These are phyloP conservation scores for Omphalotus guepiniiformis DNA, from an alignment of 768 basidiomycete species.

Conservation along the genomic window DNA sequence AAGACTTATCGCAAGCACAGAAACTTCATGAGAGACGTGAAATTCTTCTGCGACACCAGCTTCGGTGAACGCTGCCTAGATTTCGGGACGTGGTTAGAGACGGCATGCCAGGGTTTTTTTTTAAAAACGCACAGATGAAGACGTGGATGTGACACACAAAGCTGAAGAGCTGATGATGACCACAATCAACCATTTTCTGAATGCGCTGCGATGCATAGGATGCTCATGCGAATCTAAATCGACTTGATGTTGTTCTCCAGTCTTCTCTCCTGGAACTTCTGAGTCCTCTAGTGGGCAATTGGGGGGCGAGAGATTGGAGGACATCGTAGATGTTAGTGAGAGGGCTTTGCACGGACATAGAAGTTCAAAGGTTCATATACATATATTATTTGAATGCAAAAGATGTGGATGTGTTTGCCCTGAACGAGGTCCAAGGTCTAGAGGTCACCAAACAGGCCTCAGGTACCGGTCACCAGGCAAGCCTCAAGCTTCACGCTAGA, in stretches of 20 bases:
- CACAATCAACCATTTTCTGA: slow-evolving; percentile 47
- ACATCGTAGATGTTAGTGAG: too few relatives aligned
- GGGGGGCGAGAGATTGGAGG: too few relatives aligned
- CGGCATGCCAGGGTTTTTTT: not conserved
- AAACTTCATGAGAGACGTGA: slow-evolving; percentile 39
- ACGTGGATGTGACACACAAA: slow-evolving; percentile 50
- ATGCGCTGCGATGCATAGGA: slow-evolving; percentile 34
- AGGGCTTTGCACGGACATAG: too few relatives aligned
- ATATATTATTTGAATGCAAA: too few relatives aligned
- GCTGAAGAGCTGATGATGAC: slow-evolving; percentile 41
- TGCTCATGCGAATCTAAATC: slow-evolving; percentile 37
- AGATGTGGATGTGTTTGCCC: too few relatives aligned
- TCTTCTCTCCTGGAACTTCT: too few relatives aligned
- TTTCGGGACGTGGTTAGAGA: not conserved
- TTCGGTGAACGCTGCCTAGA: slow-evolving; percentile 62
- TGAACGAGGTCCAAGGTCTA: too few relatives aligned
- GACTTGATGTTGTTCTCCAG: slow-evolving; percentile 15
- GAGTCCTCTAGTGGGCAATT: too few relatives aligned
- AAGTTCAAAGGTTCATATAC: too few relatives aligned
- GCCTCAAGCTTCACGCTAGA: too few relatives aligned
- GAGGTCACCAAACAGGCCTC: too few relatives aligned
- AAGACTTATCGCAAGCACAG: slow-evolving; percentile 51
- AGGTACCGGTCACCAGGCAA: too few relatives aligned
- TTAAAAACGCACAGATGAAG: slow-evolving; percentile 44
- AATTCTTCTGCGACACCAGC: slow-evolving; percentile 48